Evolutionary conservation across 1,284 basidiomycete species (phyloP).

Genomic region (Austroboletus novae-zelandiae): DNA sequence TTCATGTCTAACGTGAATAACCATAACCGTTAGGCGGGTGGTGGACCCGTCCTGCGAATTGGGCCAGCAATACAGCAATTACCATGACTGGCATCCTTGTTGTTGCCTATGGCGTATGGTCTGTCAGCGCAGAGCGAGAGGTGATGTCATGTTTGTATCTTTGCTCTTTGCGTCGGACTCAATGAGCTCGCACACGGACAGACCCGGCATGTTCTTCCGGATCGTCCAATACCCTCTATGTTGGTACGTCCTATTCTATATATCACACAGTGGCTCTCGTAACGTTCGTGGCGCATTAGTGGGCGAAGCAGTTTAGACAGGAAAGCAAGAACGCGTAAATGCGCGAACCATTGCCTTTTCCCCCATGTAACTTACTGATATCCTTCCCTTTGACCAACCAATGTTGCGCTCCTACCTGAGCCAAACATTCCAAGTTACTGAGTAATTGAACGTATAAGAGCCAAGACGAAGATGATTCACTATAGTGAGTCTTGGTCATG

Average conservation of each 20-base stretch:
- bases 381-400: too few species aligned
- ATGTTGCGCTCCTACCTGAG: too few species aligned
- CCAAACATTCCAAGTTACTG: too few species aligned
- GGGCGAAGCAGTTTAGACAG: slow-evolving; percentile 49
- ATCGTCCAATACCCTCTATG: slow-evolving; percentile 63
- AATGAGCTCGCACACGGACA: slow-evolving; percentile 9
- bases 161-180: too few species aligned
- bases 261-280: background rate
- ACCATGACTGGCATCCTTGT: slow-evolving; percentile 56
- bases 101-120: slow-evolving; percentile 58
- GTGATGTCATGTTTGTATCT: slow-evolving; percentile 35
- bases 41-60: slow-evolving; percentile 72
- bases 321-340: slow-evolving; percentile 22
- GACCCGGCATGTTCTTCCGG: slow-evolving; percentile 42
- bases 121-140: slow-evolving; percentile 62
- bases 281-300: slow-evolving; percentile 32
- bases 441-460: too few species aligned
- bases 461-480: too few species aligned
- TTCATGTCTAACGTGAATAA: background rate
- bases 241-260: slow-evolving; percentile 38
- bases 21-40: slow-evolving; percentile 57
- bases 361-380: too few species aligned
- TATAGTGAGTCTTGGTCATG: too few species aligned
- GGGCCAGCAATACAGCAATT: slow-evolving; percentile 66
- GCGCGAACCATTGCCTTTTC: too few species aligned